Evolutionary conservation across 2,329 filamentous ascomycete species (phyloP), one percentile per base, ranked within the genome.

Genomic region (Epichloe typhina): DNA sequence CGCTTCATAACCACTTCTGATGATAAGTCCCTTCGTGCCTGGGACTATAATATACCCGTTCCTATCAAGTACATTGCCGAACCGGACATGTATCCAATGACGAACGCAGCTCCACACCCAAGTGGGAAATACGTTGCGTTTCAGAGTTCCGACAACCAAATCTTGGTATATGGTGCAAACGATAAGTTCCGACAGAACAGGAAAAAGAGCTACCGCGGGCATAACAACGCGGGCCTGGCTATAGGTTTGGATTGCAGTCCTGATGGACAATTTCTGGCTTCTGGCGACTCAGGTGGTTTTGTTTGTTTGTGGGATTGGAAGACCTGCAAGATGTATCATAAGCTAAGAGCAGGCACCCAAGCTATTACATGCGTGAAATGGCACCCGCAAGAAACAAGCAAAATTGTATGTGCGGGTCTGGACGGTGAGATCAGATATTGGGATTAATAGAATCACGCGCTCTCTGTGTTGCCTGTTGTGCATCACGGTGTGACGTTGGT

Each of bases 281-380:
- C 80, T 17, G 93, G 93, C 54, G 93, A 98, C 66, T 87, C 82
- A 48, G 88, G 80, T 15, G 93, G 94, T 37, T 96, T 80, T 61
- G 82, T 95, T 46, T 95, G 87, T 69, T 96, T 97, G 71, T 98
- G 90, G 88, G 93, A 97, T 69, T 98, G 90, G 88, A 98, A 98
- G 79, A 96, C 89, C 39, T 95, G 91, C 67, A 97, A 96, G 72
- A 91, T 98, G 89, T 95, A 88, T 69, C 88, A 95, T 70, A 97
- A 97, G 76, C 81, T 98, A 57, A 80, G 86, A 69, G 90, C 88
- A 23, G 82, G 87, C 53, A 89, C 88, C 50, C 80, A 84, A 49
- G 82, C 90, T 5, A 76, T 96, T 50, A 88, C 88, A n/a, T 87
- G 84, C 57, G 80, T 93, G 52, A 86, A 86, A 65, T 98, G 93